Evolutionary conservation across 1,139 yeast species (phyloP).

Genomic region (Candida pseudoviswanathii): DNA sequence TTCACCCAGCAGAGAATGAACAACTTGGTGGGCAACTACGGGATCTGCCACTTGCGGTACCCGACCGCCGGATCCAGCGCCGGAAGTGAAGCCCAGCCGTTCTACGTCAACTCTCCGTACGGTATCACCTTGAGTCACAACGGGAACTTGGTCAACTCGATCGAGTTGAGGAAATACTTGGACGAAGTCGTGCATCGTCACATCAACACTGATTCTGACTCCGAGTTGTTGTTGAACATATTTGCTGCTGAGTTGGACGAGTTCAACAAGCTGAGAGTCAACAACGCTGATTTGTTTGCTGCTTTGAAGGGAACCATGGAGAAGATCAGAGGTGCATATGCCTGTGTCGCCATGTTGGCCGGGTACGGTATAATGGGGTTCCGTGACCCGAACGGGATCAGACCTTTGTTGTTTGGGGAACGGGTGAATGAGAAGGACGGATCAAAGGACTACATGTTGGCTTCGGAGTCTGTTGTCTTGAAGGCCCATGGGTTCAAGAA

Average conservation of each 20-base stretch:
- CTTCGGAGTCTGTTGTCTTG: slow-evolving; percentile 92
- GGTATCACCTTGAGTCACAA: slow-evolving; percentile 91
- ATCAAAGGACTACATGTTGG: slow-evolving; percentile 88
- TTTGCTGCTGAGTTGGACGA: slow-evolving; percentile 92
- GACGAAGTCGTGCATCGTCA: slow-evolving; percentile 97
- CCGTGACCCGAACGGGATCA: slow-evolving; percentile 95
- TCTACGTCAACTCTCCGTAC: slow-evolving; percentile 95
- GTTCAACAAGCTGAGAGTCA: slow-evolving; percentile 90
- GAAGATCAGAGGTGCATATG: slow-evolving; percentile 90
- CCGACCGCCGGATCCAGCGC: slow-evolving; percentile 99
- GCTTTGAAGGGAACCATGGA: slow-evolving; percentile 84
- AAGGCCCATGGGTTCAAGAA: slow-evolving; percentile 88
- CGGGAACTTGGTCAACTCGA: slow-evolving; percentile 91
- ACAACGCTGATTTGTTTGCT: slow-evolving; percentile 82
- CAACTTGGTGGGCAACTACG: slow-evolving; percentile 90
- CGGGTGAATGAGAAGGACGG: slow-evolving; percentile 68
- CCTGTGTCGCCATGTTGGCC: slow-evolving; percentile 92
- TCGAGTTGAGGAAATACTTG: slow-evolving; percentile 71
- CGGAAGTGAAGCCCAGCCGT: slow-evolving; percentile 97
- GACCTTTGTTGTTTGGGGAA: slow-evolving; percentile 88
- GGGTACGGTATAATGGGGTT: slow-evolving; percentile 96
- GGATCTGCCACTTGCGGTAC: slow-evolving; percentile 90
- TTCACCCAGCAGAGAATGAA: slow-evolving; percentile 81
- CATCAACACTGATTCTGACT: slow-evolving; percentile 94
- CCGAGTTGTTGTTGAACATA: slow-evolving; percentile 83